A percentile compares a stretch with the other conserved stretches of the same genome.
These are phyloP conservation scores for Yarrowia sp. DNA, from an alignment of 805 yeast genomes.

Conservation along the genomic window DNA sequence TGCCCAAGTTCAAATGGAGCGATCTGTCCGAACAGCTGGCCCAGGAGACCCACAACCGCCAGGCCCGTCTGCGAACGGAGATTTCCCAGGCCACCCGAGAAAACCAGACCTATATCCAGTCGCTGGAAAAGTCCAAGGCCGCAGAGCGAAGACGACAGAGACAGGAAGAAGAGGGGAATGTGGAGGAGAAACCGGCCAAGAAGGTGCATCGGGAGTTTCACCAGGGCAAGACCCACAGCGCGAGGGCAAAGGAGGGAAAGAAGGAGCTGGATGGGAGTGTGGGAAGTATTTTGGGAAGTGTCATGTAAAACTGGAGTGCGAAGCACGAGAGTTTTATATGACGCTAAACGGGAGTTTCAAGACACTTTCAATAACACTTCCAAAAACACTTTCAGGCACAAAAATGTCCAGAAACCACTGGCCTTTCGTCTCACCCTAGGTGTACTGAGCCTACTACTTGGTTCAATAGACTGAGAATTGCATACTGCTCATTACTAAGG, in stretches of 20 bases:
- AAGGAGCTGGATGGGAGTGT: slow-evolving; percentile 6
- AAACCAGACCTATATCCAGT: slow-evolving; percentile 80
- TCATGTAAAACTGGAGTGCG: slow-evolving; percentile 10
- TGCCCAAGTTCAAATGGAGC: slow-evolving; percentile 93
- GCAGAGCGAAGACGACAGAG: slow-evolving; percentile 15
- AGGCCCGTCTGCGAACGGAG: slow-evolving; percentile 85
- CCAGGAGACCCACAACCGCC: slow-evolving; percentile 85
- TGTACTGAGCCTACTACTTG: too few relatives aligned
- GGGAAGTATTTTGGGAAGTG: slow-evolving; percentile 25
- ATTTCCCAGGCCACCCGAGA: slow-evolving; percentile 86
- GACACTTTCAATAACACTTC: too few relatives aligned
- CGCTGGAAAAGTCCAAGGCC: slow-evolving; percentile 80
- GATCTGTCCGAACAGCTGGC: slow-evolving; percentile 94
- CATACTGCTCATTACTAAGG: too few relatives aligned
- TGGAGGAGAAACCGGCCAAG: neutral
- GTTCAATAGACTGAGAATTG: too few relatives aligned
- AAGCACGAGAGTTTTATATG: neutral
- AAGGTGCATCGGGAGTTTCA: slow-evolving; percentile 20
- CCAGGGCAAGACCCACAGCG: slow-evolving; percentile 21
- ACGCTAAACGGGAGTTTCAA: too few relatives aligned
- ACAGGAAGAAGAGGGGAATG: slow-evolving; percentile 15
- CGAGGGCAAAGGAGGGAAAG: slow-evolving; percentile 6
- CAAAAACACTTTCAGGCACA: too few relatives aligned
- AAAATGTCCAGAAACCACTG: too few relatives aligned
- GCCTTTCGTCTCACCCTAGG: too few relatives aligned